Evolutionary conservation across 768 basidiomycete species (phyloP).

Genomic region (Auricularia cornea): DNA sequence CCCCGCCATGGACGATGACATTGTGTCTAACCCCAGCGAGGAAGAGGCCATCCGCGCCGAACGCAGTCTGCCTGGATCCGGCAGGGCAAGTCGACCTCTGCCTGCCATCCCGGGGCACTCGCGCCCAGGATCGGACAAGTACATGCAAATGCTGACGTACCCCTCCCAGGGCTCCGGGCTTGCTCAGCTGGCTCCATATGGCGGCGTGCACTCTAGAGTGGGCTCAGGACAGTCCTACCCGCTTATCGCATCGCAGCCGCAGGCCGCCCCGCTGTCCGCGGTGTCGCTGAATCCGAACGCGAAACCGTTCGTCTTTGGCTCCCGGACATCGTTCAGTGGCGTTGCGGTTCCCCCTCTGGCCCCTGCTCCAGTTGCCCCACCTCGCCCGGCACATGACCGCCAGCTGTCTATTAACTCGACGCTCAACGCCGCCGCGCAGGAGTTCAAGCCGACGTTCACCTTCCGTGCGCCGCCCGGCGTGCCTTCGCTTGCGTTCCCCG

Average conservation of each 20-base stretch:
- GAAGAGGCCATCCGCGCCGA: slow-evolving; percentile 33
- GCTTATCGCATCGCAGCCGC: slow-evolving; percentile 11
- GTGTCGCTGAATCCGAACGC: slow-evolving; percentile 60
- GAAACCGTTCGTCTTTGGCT: slow-evolving; percentile 77
- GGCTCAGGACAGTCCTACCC: slow-evolving; percentile 32
- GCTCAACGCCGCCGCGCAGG: slow-evolving; percentile 71
- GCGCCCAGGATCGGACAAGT: slow-evolving; percentile 51
- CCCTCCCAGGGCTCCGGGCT: background rate
- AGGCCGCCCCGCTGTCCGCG: slow-evolving; percentile 23
- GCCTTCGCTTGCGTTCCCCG: slow-evolving; percentile 44
- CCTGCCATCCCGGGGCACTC: slow-evolving; percentile 55
- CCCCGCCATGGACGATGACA: slow-evolving; percentile 41
- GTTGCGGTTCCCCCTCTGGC: slow-evolving; percentile 20
- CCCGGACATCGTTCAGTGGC: slow-evolving; percentile 27
- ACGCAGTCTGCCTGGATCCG: slow-evolving; percentile 26
- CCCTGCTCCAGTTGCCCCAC: slow-evolving; percentile 21
- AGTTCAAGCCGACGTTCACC: slow-evolving; percentile 76
- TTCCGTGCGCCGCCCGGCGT: slow-evolving; percentile 65
- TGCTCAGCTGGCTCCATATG: background rate
- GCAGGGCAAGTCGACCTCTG: slow-evolving; percentile 38
- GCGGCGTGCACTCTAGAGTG: slow-evolving; percentile 44
- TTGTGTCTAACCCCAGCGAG: slow-evolving; percentile 83
- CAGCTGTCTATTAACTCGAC: slow-evolving; percentile 49
- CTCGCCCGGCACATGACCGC: slow-evolving; percentile 29
- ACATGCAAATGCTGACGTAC: slow-evolving; percentile 26